phyloP scores from a whole-genome alignment of 1,284 basidiomycete species.

The Phenoliferia sp. region DNA sequence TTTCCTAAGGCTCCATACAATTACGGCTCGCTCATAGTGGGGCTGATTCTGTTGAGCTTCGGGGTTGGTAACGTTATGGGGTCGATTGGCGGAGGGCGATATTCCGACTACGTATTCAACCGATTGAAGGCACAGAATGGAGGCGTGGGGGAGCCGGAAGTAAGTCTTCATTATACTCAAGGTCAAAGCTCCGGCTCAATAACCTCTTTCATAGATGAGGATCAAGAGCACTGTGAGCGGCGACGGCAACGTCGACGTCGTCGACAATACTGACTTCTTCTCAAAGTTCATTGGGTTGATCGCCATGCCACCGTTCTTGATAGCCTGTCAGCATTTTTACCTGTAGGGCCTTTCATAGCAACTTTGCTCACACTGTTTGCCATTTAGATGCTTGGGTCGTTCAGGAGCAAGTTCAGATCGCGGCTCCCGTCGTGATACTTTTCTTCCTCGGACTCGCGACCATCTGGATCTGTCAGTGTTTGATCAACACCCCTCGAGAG shows the following conservation, averaged over 20 bases:
- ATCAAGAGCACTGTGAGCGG: constrained; percentile 28
- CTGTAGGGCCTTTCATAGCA: not conserved
- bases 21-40: constrained; percentile 66
- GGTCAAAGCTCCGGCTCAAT: constrained; percentile 43
- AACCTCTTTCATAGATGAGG: constrained; percentile 49
- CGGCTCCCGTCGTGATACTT: constrained; percentile 17
- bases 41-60: constrained; percentile 67
- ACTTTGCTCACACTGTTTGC: constrained; percentile 46
- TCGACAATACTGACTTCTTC: no score
- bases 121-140: constrained; percentile 57
- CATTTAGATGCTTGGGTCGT: constrained; percentile 73
- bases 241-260: no score
- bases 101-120: constrained; percentile 62
- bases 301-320: constrained; percentile 47
- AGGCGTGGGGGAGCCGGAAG: constrained; percentile 54
- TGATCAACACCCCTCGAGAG: not conserved
- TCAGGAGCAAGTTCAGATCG: constrained; percentile 50
- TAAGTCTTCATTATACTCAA: constrained; percentile 36
- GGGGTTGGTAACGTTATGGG: constrained; percentile 59
- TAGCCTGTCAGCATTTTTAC: constrained; percentile 54
- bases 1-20: constrained; percentile 56
- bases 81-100: constrained; percentile 67
- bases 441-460: constrained; percentile 31
- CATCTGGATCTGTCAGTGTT: constrained; percentile 51
- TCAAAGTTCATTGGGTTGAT: constrained; percentile 31